Base-by-base conservation (phyloP, 495 filamentous ascomycete genomes). In the Barbatosphaeria neglecta region DNA sequence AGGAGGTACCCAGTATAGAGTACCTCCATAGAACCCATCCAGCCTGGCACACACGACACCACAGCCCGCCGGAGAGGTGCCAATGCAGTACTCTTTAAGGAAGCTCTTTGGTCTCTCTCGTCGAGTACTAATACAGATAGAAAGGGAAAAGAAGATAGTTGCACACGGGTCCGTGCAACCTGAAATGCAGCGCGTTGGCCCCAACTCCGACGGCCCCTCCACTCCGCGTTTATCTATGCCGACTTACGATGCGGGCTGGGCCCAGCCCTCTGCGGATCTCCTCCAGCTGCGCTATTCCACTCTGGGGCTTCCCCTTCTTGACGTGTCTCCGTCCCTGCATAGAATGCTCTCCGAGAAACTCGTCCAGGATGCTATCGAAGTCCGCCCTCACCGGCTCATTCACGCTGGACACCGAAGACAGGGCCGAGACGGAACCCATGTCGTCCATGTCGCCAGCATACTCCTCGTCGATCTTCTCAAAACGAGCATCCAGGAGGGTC, bases 311-410 rank as follows among this genome's bases (percentile, higher is more conserved):
- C 10, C 86, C 86, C 60, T 88, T 88, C 73, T 85, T 90, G 20
- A 90, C 74, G 52, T 82, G 72, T 69, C 79, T 85, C 73, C 87
- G 93, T 3, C 85, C 86, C 50, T 76, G 76, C 60, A 81, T 78
- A 15, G 82, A 78, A 51, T 90, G 86, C 5, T 73, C 76, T 9
- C 79, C 81, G 11, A 96, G 63, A 72, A 99, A 99, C 55, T 96
- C 90, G 63, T 97, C 92, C 73, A 97, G 80, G 58, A 96, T 82
- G 31, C 69, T 74, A 59, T 95, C 81, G 65, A 99, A 94, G 58
- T 93, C 86, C 31, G 74, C 67, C 33, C 79, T 70, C 23, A 78
- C 70, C 42, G 72, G 70, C 6, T 80, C 80, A 47, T 62, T 68
- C 3, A 78, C 72, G 52, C 66, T 78, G 6, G 73, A 77, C 20